Evolutionary conservation across 2,329 filamentous ascomycete genomes (phyloP), one percentile per base, ranked within the genome.

Genomic region (Verruconis gallopava): DNA sequence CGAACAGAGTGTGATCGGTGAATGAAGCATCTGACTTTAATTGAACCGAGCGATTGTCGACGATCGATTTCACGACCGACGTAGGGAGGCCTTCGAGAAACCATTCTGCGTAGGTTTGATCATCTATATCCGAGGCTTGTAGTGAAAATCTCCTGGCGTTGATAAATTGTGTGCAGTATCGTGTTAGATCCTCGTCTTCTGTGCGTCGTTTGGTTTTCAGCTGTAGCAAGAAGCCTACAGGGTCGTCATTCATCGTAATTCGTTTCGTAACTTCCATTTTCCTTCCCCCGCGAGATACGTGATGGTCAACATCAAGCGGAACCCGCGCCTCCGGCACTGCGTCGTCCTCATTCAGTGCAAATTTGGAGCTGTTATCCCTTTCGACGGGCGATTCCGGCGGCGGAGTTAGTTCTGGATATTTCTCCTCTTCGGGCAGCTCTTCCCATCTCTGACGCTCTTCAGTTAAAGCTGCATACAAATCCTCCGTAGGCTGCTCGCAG

Each of bases 381-480:
- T 45, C 11, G n/a, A 34, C 12, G 32, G 40, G 37, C 12, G 33
- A 40, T 21, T 42, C 45, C 19, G 5, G 40, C 19, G 18, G 37
- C 13, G 33, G 37, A 21, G 47, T 42, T 19, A 53, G 50, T 30
- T 32, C 32, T 13, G 47, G 32, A 45, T 66, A 65, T 46, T 67
- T 65, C 44, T 67, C 59, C 47, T 64, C 63, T 20, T 63, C 55
- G 17, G 64, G 38, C 62, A 65, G 35, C 67, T 61, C 69, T 48
- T 89, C 82, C 81, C 83, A 89, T 52, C 78, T 84, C 34, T 66
- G 60, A 4, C 82, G 73, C 51, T 81, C 79, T 22, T 76, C 69
- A 3, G 73, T 53, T 4, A 93, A 67, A 43, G 74, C 75, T 6
- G 64, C 55, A 12, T 71, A 71, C 1, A 93, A 66, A 44, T 71